Conservation (phyloP, 148 eudicot species). For the Chenopodium quinoa region DNA sequence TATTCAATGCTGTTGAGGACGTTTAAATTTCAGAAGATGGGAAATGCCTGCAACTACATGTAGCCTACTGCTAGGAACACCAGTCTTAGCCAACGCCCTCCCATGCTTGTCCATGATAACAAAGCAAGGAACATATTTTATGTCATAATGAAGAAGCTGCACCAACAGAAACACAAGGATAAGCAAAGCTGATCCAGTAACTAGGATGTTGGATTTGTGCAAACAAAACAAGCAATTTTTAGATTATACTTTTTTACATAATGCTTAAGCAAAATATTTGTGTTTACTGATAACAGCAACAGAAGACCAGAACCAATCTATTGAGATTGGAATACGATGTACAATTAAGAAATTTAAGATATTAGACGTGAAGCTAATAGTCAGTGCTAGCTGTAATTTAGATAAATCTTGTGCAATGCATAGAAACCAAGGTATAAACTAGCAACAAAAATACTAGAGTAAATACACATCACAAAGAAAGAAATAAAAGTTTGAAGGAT, state of each 20-base stretch:
- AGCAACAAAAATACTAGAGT: not conserved
- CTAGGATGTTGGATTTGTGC: not conserved
- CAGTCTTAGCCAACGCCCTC: conserved; percentile 84
- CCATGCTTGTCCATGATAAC: conserved; percentile 85
- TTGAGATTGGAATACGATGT: not conserved
- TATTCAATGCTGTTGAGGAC: conserved; percentile 31
- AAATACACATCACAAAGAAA: not conserved
- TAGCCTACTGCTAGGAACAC: conserved; percentile 79
- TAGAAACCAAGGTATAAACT: not conserved
- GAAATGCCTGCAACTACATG: conserved; percentile 95
- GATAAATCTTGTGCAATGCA: not conserved
- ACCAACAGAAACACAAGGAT: conserved; percentile 18
- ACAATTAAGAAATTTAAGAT: not conserved
- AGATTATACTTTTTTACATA: not conserved
- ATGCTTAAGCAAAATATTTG: not conserved
- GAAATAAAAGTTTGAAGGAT: not conserved
- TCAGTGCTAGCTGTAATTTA: not conserved
- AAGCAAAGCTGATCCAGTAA: not conserved
- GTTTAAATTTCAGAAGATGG: conserved; percentile 83
- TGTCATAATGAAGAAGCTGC: conserved; percentile 94
- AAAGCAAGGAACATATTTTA: conserved; percentile 97
- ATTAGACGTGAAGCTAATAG: not conserved
- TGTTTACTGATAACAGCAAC: not conserved
- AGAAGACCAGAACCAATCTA: not conserved
- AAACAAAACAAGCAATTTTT: not conserved